Evolutionary conservation across 2,329 filamentous ascomycete species (phyloP).

Genomic region (Fusarium algeriense): DNA sequence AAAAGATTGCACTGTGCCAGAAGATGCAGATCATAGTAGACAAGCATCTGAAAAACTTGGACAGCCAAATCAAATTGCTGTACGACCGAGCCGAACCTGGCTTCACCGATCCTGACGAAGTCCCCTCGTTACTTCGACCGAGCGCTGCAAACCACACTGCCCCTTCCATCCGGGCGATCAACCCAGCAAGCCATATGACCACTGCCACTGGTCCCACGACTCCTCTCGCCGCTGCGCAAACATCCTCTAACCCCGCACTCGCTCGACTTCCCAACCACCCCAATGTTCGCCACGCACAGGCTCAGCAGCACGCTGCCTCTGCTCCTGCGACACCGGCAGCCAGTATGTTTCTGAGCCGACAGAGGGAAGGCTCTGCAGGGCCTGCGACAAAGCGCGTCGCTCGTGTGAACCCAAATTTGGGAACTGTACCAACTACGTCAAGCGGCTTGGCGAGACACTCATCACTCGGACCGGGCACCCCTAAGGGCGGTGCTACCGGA

Average conservation of each 20-base stretch:
- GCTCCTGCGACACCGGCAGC: constrained; percentile 72
- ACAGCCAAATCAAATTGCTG: constrained; percentile 71
- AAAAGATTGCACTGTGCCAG: constrained; percentile 78
- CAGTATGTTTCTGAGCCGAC: constrained; percentile 69
- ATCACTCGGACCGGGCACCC: constrained; percentile 72
- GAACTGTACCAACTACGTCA: constrained; percentile 63
- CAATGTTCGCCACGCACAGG: constrained; percentile 63
- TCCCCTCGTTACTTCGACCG: constrained; percentile 71
- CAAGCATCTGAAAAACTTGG: constrained; percentile 73
- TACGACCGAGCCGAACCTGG: constrained; percentile 72
- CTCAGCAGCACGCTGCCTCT: constrained; percentile 66
- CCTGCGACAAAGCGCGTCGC: constrained; percentile 68
- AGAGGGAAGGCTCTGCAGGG: constrained; percentile 70
- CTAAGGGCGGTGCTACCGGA: constrained; percentile 58
- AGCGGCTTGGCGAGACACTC: constrained; percentile 72
- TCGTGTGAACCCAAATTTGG: constrained; percentile 61
- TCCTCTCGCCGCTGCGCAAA: constrained; percentile 44
- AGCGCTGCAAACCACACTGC: constrained; percentile 65
- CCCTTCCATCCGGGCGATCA: constrained; percentile 57
- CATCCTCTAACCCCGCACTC: constrained; percentile 57
- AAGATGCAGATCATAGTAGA: constrained; percentile 72
- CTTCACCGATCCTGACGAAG: constrained; percentile 71
- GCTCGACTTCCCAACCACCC: constrained; percentile 58
- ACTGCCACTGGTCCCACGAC: constrained; percentile 44
- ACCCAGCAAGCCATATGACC: constrained; percentile 55